Evolutionary conservation across 169 alveolate species (phyloP), one percentile per base, ranked within the genome.

Genomic region (Cryptosporidium ubiquitum): DNA sequence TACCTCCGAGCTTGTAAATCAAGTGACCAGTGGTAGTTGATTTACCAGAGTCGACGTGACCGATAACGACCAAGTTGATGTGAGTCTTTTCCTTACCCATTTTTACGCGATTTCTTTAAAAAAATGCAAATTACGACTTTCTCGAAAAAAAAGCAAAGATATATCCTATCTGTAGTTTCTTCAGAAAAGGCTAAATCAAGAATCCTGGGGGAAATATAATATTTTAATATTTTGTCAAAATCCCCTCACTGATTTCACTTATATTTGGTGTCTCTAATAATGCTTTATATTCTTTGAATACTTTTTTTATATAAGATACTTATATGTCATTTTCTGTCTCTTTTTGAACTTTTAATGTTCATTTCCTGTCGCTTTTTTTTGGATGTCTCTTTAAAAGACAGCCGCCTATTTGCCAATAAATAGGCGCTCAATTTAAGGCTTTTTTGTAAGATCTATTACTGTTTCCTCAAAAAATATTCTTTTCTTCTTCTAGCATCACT

Each of bases 31-130:
- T 96, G 60, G 99, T 96, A 61, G 99, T 98, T 91, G 99, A 96
- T 93, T 98, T 98, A 84, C 99, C 99, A 84, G 98, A 94, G 86
- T 98, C 99, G 96, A 98, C 99, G 92, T 98, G 99, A 86, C 99
- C 99, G 91, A 97, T 96, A 68, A 97, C 98, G 66, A 97, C 99
- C 85, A 96, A 89, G 96, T 95, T 95, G 37, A 96, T 94, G 93
- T 96, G 98, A 69, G 97, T 94, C 95, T 96, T 96, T 85, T 95
- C 98, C 79, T 68, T 70, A 74, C 86, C 86, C 92, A 85, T 73
- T 9, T 85, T 64, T 37, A 37, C 40, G 89, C 16, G 64, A 40
- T 61, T 20, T 57, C 47, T 58, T 26, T 31, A 29, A 23, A 61
- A 37, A 42, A 61, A 37, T 31, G 55, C 79, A 64, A 64, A 60